A percentile compares a stretch with the other conserved stretches of the same genome.
Evolutionary conservation across 2,329 filamentous ascomycete genomes (phyloP).

Genomic region (Shiraia bambusicola): DNA sequence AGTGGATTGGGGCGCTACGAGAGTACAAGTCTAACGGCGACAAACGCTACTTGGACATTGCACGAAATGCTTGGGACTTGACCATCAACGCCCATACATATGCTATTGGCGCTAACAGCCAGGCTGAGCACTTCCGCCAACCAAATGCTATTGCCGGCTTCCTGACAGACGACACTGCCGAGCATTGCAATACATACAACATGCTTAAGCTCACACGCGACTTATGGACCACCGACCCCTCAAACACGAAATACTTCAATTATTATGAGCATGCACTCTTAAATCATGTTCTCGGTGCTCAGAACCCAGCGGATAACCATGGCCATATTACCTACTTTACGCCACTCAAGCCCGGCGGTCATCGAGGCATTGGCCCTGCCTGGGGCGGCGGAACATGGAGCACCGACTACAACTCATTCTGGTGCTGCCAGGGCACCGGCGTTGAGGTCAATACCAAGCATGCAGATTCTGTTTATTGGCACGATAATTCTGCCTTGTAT

Average conservation of each 20-base stretch:
- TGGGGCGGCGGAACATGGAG: slow-evolving; percentile 57
- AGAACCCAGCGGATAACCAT: slow-evolving; percentile 48
- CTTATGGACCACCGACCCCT: slow-evolving; percentile 51
- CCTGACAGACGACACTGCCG: slow-evolving; percentile 51
- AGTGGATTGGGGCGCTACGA: slow-evolving; percentile 55
- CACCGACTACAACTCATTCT: slow-evolving; percentile 56
- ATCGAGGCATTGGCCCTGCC: slow-evolving; percentile 53
- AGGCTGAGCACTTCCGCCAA: slow-evolving; percentile 54
- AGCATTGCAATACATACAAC: slow-evolving; percentile 59
- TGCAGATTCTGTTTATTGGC: slow-evolving; percentile 56
- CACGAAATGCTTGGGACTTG: slow-evolving; percentile 53
- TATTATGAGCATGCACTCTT: slow-evolving; percentile 55
- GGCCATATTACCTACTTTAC: slow-evolving; percentile 59
- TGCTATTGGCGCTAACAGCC: slow-evolving; percentile 57
- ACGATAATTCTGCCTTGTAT: slow-evolving; percentile 47
- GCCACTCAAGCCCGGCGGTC: slow-evolving; percentile 51
- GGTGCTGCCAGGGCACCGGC: slow-evolving; percentile 57
- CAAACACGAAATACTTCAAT: slow-evolving; percentile 52
- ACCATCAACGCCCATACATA: slow-evolving; percentile 53
- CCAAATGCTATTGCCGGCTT: slow-evolving; percentile 51
- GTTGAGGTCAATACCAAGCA: slow-evolving; percentile 58
- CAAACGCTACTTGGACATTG: slow-evolving; percentile 51
- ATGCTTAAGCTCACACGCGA: slow-evolving; percentile 59
- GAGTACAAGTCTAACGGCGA: slow-evolving; percentile 54
- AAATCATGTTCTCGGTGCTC: slow-evolving; percentile 55